Base-by-base conservation (phyloP, 768 basidiomycete genomes). In the Psilocybe cyanescens region DNA sequence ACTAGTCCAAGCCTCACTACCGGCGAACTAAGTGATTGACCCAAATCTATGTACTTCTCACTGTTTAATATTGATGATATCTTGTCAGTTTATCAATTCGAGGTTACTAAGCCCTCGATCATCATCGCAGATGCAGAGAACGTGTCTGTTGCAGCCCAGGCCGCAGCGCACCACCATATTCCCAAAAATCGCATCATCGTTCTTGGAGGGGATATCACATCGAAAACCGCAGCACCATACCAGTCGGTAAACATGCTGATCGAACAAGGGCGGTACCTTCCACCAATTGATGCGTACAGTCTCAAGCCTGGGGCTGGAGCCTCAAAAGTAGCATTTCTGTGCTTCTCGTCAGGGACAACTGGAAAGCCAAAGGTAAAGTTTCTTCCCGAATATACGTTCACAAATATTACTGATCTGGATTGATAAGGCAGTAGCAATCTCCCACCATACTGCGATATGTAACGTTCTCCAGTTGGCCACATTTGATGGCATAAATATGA, bases 331-430 rank as follows among this genome's bases (percentile, higher is more conserved):
- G 52, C 52, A 17, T 54, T 54, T 37, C 35, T 54, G 4, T 54
- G 52, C 33, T 54, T 54, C 33, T 54, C 52, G 2, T 54, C 52
- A 3, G 52, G 52, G 11, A 54, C 52, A 5, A 54, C 52, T 39
- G 52, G 52, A 54, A 35, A 35, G n/a, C 52, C 52, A 3, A 54
- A 54, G 35, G 52, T 54, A 39, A 35, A 3, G 1, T 5, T 11
- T 52, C 11, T 12, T 30, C 17, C 24, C 19, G 4, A 49, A 19
- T 52, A 19, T 30, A 2, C 37, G 31, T 24, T 37, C 6, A 19
- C 0, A 2, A 17, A n/a, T n/a, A 30, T 14, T 29, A 9, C 37
- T 30, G 14, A 53, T 37, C 6, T 11, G 8, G 3, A 8, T 19
- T n/a, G 3, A 33, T 17, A 19, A 52, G 52, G 52, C 52, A 16